Conservation (phyloP, 83 land plant genomes). For the Larix sibirica region DNA sequence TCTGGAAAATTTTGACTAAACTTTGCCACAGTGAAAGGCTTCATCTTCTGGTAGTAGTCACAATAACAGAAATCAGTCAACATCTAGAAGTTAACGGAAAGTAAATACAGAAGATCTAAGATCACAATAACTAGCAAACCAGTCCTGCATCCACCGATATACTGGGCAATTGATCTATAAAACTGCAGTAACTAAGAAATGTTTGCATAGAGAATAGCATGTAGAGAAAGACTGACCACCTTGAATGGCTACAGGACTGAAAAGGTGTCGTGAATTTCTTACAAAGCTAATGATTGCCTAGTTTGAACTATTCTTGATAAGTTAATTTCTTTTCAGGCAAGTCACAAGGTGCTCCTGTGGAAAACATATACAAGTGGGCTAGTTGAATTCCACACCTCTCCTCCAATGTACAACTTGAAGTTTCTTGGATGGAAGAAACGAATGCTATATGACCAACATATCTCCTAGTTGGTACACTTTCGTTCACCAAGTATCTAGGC, state of each 20-base stretch:
- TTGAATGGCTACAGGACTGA: background rate
- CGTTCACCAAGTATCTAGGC: too few relatives aligned
- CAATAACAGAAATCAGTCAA: background rate
- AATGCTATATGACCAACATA: too few relatives aligned
- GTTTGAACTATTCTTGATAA: background rate
- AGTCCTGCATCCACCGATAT: background rate
- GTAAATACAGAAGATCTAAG: background rate
- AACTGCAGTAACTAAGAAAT: background rate
- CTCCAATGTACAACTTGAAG: too few relatives aligned
- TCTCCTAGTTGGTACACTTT: too few relatives aligned
- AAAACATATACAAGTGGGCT: background rate
- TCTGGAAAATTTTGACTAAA: background rate
- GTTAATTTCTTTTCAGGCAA: background rate
- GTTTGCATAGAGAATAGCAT: background rate
- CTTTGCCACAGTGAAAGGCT: background rate
- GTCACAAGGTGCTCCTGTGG: background rate
- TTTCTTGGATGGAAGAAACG: too few relatives aligned
- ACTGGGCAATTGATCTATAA: background rate
- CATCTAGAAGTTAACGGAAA: background rate
- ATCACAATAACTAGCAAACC: background rate
- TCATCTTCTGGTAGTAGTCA: background rate
- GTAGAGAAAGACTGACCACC: background rate
- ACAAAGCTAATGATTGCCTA: background rate
- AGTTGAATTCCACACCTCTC: background rate
- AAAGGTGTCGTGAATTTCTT: background rate